Conservation (phyloP, 192 early-diverging fungal species). For the Backusella psychrophila region DNA sequence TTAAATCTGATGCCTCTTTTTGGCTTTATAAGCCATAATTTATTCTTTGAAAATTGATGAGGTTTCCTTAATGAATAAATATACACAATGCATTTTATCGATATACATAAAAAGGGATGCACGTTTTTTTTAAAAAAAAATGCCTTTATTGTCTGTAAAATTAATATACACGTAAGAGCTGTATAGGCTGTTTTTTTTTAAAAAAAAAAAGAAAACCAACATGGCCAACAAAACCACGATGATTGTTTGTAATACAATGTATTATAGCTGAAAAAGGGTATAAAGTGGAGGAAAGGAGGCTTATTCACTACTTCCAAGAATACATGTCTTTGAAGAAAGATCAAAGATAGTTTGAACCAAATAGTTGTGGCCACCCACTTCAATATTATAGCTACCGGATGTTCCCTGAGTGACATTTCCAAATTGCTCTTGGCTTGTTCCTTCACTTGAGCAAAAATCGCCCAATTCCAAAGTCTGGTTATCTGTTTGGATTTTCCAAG, state of each 20-base stretch:
- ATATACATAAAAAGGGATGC: too few relatives aligned
- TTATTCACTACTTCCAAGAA: conserved; percentile 31
- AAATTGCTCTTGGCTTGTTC: conserved; percentile 9
- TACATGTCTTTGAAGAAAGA: conserved; percentile 67
- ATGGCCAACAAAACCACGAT: not conserved
- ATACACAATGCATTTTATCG: too few relatives aligned
- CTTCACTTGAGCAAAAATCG: conserved; percentile 22
- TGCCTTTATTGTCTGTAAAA: not conserved
- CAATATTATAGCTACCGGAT: conserved; percentile 15
- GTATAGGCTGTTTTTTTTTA: not conserved
- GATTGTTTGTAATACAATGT: not conserved
- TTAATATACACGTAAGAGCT: not conserved
- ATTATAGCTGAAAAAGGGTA: not conserved
- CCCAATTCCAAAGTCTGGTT: conserved; percentile 11
- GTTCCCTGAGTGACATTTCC: conserved; percentile 2
- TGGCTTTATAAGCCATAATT: too few relatives aligned
- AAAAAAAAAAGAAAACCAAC: not conserved
- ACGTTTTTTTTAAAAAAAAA: too few relatives aligned
- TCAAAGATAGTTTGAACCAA: conserved; percentile 37
- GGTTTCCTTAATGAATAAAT: too few relatives aligned
- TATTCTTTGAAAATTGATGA: too few relatives aligned
- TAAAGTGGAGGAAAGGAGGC: not conserved
- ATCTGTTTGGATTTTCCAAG: conserved; percentile 16
- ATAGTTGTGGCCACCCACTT: conserved; percentile 13
- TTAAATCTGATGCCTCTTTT: too few relatives aligned